These are phyloP conservation scores for Tricholoma terreum DNA, from an alignment of 768 basidiomycete genomes.

Conservation along the genomic window DNA sequence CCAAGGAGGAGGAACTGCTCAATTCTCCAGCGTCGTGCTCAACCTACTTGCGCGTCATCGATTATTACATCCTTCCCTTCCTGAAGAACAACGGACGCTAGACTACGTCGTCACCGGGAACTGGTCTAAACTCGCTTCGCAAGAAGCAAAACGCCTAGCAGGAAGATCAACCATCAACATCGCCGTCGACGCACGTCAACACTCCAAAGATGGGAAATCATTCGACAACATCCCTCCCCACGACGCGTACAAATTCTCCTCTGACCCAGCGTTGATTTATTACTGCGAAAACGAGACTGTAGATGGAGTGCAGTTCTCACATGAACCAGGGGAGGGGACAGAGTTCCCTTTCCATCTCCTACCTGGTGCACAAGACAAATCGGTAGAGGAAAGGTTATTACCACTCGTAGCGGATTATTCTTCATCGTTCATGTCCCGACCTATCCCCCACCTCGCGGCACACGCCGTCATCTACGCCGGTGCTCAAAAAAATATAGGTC, in stretches of 20 bases:
- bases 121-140: conserved; percentile 85
- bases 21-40: conserved; percentile 89
- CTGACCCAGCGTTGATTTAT: conserved; percentile 86
- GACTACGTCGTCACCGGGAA: conserved; percentile 93
- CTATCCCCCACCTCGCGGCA: conserved; percentile 82
- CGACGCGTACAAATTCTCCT: conserved; percentile 69
- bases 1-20: conserved; percentile 89
- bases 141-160: conserved; percentile 76
- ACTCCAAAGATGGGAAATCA: conserved; percentile 62
- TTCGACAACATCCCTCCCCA: conserved; percentile 81
- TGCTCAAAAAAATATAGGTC: conserved; percentile 97
- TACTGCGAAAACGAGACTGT: conserved; percentile 99
- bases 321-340: conserved; percentile 47
- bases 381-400: conserved; percentile 40
- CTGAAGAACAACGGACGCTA: conserved; percentile 53
- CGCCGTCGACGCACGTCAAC: conserved; percentile 64
- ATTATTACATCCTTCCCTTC: conserved; percentile 62
- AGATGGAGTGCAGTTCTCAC: conserved; percentile 86
- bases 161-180: conserved; percentile 52
- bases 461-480: conserved; percentile 96
- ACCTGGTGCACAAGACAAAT: conserved; percentile 19
- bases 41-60: conserved; percentile 88
- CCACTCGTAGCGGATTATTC: conserved; percentile 95
- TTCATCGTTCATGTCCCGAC: conserved; percentile 94
- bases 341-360: conserved; percentile 85